Conservation (phyloP, 2,329 filamentous ascomycete genomes). For the Cladophialophora exuberans region DNA sequence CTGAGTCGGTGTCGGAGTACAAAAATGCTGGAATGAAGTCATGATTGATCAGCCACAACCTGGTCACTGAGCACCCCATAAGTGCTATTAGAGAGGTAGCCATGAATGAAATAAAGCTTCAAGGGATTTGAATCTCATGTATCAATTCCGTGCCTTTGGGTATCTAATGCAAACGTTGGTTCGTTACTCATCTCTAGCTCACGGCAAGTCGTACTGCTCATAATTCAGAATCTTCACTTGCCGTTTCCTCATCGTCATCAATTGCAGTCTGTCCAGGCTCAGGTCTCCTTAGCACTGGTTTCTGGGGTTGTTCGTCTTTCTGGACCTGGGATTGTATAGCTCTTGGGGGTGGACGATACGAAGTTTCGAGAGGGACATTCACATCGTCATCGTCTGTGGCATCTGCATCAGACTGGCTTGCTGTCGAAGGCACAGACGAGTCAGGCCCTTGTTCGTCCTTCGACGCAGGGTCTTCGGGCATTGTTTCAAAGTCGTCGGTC, state of each 20-base stretch:
- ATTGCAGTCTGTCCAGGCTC: constrained; percentile 24
- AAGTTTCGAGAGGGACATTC: constrained; percentile 2
- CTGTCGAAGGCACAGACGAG: constrained; percentile 17
- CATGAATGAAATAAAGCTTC: constrained; percentile 7
- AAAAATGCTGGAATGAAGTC: neutral
- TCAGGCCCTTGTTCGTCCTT: constrained; percentile 9
- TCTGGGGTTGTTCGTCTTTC: neutral
- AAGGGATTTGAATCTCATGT: neutral
- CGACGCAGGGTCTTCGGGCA: constrained; percentile 16
- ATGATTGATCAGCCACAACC: neutral
- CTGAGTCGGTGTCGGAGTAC: neutral
- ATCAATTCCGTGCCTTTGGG: neutral
- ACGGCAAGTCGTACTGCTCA: constrained; percentile 15
- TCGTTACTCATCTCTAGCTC: neutral
- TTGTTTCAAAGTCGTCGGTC: constrained; percentile 31
- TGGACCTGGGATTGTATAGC: neutral
- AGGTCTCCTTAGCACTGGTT: neutral
- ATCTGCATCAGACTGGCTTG: constrained; percentile 11
- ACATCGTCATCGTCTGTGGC: constrained; percentile 25
- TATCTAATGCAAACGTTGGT: constrained; percentile 5
- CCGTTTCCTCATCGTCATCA: constrained; percentile 32
- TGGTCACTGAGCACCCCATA: neutral
- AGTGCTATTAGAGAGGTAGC: neutral
- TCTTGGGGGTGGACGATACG: constrained; percentile 12
- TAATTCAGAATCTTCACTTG: constrained; percentile 33